Conservation (phyloP, 331 rosid species). For the Malus hybrid region DNA sequence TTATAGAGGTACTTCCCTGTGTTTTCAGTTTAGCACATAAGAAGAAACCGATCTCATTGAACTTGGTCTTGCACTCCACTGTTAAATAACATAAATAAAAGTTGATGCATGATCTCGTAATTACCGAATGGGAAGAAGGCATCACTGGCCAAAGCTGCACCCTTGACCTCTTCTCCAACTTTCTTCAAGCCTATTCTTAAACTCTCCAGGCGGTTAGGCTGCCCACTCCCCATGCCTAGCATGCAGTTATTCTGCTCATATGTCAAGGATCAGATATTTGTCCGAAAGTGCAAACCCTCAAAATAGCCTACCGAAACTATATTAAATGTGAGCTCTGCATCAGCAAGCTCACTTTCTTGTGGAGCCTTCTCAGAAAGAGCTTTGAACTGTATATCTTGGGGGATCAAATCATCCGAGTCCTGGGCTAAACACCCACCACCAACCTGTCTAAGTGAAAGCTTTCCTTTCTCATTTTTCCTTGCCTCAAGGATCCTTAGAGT, state of each 20-base stretch:
- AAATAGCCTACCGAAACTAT: no score
- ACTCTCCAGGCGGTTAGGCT: conserved; percentile 88
- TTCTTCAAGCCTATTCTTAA: conserved; percentile 73
- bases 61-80: background rate
- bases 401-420: conserved; percentile 74
- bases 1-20: no score
- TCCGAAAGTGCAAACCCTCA: background rate
- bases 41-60: no score
- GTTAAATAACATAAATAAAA: background rate
- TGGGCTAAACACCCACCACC: conserved; percentile 98
- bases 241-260: conserved; percentile 68
- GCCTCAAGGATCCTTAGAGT: conserved; percentile 87
- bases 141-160: conserved; percentile 91
- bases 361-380: conserved; percentile 55
- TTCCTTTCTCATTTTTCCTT: conserved; percentile 55
- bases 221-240: conserved; percentile 98
- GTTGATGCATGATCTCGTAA: background rate
- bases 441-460: conserved; percentile 85
- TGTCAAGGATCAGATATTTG: background rate
- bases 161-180: conserved; percentile 75
- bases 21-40: no score
- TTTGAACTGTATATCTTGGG: conserved; percentile 55
- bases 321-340: conserved; percentile 61
- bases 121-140: conserved; percentile 98
- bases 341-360: conserved; percentile 48